Evolutionary conservation across 2,329 filamentous ascomycete species (phyloP).

Genomic region (Sporothrix schenckii): DNA sequence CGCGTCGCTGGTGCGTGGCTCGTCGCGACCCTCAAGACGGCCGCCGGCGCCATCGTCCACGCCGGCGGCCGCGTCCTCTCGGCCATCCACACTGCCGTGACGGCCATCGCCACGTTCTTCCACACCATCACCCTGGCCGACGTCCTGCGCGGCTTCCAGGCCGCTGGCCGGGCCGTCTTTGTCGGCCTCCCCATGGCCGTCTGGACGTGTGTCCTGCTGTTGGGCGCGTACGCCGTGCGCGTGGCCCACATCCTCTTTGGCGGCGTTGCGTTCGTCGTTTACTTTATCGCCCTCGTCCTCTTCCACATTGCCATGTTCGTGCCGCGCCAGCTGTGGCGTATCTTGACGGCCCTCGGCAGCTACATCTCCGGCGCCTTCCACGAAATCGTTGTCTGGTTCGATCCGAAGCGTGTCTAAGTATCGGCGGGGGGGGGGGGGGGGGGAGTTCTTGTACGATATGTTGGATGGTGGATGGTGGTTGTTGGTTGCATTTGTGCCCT

Average conservation of each 20-base stretch:
- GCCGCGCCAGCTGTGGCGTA: conserved; percentile 25
- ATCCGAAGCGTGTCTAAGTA: conserved; percentile 28
- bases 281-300: neutral
- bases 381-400: conserved; percentile 27
- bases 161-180: conserved; percentile 39
- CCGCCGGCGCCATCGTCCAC: conserved; percentile 39
- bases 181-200: conserved; percentile 39
- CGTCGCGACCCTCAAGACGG: neutral
- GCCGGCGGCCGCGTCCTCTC: conserved; percentile 41
- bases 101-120: conserved; percentile 45
- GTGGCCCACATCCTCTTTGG: conserved; percentile 42
- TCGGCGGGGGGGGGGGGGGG: no score
- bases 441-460: neutral
- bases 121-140: conserved; percentile 46
- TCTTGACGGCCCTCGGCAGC: conserved; percentile 21
- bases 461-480: neutral
- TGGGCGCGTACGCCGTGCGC: conserved; percentile 38
- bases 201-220: conserved; percentile 36
- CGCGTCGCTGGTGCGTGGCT: neutral
- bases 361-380: neutral
- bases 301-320: neutral
- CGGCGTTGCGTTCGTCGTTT: conserved; percentile 39
- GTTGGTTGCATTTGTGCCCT: neutral
- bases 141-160: conserved; percentile 45
- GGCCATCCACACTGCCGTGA: conserved; percentile 44